These are phyloP conservation scores for Cystofilobasidium capitatum DNA, from an alignment of 768 basidiomycete genomes.

Conservation along the genomic window DNA sequence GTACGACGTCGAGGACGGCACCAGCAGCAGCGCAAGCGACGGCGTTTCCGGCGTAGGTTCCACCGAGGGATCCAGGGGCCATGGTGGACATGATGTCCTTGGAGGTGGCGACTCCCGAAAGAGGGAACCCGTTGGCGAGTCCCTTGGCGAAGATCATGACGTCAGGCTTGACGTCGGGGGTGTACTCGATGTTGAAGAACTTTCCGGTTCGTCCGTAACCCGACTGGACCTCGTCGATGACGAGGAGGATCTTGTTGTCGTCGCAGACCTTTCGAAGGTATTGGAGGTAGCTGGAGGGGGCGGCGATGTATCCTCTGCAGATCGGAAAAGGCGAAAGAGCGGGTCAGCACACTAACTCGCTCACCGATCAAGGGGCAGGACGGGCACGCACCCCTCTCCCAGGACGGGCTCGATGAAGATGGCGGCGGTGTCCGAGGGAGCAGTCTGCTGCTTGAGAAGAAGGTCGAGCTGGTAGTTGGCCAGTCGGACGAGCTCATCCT, in stretches of 20 bases:
- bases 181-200: slow-evolving; percentile 61
- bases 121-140: slow-evolving; percentile 56
- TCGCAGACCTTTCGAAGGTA: slow-evolving; percentile 80
- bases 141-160: slow-evolving; percentile 82
- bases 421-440: slow-evolving; percentile 81
- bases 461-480: slow-evolving; percentile 75
- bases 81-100: slow-evolving; percentile 65
- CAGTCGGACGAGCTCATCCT: slow-evolving; percentile 51
- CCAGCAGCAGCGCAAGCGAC: slow-evolving; percentile 76
- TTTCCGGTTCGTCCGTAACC: slow-evolving; percentile 83
- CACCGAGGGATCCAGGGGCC: slow-evolving; percentile 32
- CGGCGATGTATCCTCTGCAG: slow-evolving; percentile 67
- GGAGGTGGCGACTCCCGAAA: slow-evolving; percentile 71
- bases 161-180: slow-evolving; percentile 71
- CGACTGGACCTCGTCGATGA: slow-evolving; percentile 44
- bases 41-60: slow-evolving; percentile 85
- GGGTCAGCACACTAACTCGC: neutral
- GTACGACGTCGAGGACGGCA: slow-evolving; percentile 25
- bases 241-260: slow-evolving; percentile 66
- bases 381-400: slow-evolving; percentile 59
- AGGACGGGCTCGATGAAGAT: slow-evolving; percentile 86
- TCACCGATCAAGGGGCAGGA: neutral
- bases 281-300: slow-evolving; percentile 65
- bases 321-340: neutral
- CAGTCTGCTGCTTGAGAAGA: slow-evolving; percentile 65